Evolutionary conservation across 345 rosid species (phyloP).

Genomic region (Litchi chinensis): DNA sequence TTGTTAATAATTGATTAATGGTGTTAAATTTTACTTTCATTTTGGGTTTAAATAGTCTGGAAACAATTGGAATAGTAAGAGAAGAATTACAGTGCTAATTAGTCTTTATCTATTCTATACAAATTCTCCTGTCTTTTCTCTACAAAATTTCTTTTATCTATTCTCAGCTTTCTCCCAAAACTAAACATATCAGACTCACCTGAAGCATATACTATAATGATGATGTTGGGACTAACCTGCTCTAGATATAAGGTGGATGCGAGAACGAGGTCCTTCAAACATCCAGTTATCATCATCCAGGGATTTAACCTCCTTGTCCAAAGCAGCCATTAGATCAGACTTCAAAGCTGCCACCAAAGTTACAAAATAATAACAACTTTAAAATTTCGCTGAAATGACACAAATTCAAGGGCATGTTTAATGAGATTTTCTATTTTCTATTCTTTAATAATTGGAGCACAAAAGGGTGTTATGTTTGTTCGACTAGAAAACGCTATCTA

Average conservation of each 20-base stretch:
- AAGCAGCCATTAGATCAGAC: slow-evolving; percentile 70
- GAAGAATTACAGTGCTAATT: no score
- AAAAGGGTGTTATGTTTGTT: not conserved
- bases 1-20: no score
- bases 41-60: no score
- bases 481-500: no score
- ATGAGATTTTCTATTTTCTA: not conserved
- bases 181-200: no score
- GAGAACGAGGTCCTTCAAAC: slow-evolving; percentile 91
- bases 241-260: slow-evolving; percentile 71
- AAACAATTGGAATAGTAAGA: no score
- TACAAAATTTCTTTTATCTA: no score
- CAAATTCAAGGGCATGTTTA: not conserved
- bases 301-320: slow-evolving; percentile 79
- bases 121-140: no score
- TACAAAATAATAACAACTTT: not conserved
- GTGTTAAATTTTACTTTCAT: no score
- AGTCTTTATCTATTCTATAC: no score
- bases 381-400: not conserved
- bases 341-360: slow-evolving; percentile 57
- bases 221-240: slow-evolving; percentile 50
- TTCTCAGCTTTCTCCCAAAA: no score
- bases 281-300: slow-evolving; percentile 94
- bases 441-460: not conserved
- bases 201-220: not conserved